Evolutionary conservation across 108 stramenopile species (phyloP), one percentile per base, ranked within the genome.

Genomic region (Cyclotella atomus): DNA sequence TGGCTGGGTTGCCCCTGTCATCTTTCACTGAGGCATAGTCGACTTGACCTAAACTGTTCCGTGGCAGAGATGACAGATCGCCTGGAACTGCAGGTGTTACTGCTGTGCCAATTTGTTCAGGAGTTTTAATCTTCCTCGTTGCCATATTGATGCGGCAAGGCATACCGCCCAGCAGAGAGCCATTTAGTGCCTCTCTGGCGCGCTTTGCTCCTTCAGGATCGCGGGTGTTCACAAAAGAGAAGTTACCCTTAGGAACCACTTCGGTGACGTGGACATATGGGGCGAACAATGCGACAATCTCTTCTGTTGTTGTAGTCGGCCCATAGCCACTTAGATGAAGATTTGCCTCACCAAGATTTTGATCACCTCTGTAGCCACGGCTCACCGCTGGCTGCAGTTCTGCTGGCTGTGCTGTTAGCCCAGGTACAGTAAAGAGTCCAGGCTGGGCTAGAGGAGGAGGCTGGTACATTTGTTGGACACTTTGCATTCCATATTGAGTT

Each of bases 261-360:
- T 95, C 91, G 33, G 79, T 80, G 17, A 95, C 91, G 25, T 85
- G 84, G 3, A 95, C 94, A 57, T 90, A 95, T 1, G 90, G 94
- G 16, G 91, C 71, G 68, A 95, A 95, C 16, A 95, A 52, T 4
- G 73, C 70, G 45, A 89, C 85, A 15, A 95, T 91, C 15, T 92
- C 90, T 24, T 88, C 64, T 55, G 88, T 83, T 12, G 90, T 90
- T 38, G 91, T 92, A 0, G 64, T 71, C 9, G 94, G 94, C 33
- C 94, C 94, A 73, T 92, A 95, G 4, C 94, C 94, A 87, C 86
- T 87, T 25, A 95, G 33, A 70, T 95, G 94, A 20, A 95, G 77
- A 46, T 95, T 95, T 27, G 89, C 93, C 60, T 89, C 93, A 17
- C 75, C 81, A 43, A 60, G 71, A 55, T 87, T 89, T 64, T 85